Conservation (phyloP, 2,329 filamentous ascomycete genomes). For the Dactylellina sp. region DNA sequence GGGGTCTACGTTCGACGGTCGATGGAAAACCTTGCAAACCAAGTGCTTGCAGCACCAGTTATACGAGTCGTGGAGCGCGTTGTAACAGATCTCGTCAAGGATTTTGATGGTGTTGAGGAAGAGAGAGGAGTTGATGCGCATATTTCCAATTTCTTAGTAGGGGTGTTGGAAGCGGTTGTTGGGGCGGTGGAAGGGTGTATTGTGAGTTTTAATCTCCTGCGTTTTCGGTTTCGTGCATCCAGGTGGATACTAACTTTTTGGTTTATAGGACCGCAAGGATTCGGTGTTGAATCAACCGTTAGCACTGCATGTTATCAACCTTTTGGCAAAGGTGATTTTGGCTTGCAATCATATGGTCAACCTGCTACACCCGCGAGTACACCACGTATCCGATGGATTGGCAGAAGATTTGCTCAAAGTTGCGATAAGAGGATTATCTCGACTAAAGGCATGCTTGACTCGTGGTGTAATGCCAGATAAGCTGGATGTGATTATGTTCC, state of each 20-base stretch:
- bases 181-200: conserved; percentile 23
- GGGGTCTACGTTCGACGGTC: conserved; percentile 25
- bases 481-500: conserved; percentile 39
- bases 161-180: conserved; percentile 32
- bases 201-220: conserved; percentile 5
- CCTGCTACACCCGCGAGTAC: conserved; percentile 20
- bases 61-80: conserved; percentile 18
- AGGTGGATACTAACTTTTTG: background rate
- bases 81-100: conserved; percentile 15
- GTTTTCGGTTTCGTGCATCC: background rate
- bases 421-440: conserved; percentile 24
- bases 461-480: conserved; percentile 14
- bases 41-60: conserved; percentile 39
- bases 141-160: conserved; percentile 34
- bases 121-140: conserved; percentile 34
- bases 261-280: background rate
- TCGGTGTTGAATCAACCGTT: conserved; percentile 20
- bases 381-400: conserved; percentile 29
- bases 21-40: conserved; percentile 25
- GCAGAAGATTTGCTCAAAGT: conserved; percentile 35
- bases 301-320: conserved; percentile 19
- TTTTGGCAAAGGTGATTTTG: conserved; percentile 15
- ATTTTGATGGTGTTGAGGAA: conserved; percentile 46
- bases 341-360: conserved; percentile 43
- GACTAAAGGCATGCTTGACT: conserved; percentile 27